Percentiles rank a stretch among this genome's conserved stretches.
Conservation (phyloP, 352 stramenopile genomes). For the Phytophthora agathidicida region DNA sequence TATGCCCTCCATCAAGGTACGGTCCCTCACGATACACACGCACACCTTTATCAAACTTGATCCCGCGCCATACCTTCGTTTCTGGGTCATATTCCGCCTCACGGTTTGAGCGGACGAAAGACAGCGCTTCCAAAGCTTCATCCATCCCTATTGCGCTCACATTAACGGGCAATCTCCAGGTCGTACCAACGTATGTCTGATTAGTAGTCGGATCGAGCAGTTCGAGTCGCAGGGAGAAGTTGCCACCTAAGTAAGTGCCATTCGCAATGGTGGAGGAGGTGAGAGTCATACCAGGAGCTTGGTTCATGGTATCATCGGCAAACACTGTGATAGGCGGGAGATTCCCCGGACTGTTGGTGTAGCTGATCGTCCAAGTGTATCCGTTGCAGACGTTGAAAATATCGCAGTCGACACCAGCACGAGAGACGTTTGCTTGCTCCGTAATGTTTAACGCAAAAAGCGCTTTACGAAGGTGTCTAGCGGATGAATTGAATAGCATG, state of each 20-base stretch:
- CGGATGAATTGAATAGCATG: slow-evolving; percentile 48
- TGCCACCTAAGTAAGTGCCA: slow-evolving; percentile 73
- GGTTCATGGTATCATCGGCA: slow-evolving; percentile 36
- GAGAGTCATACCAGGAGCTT: slow-evolving; percentile 31
- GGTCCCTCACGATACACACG: slow-evolving; percentile 71
- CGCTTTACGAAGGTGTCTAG: slow-evolving; percentile 30
- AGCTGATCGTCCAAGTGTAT: slow-evolving; percentile 76
- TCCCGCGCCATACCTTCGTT: slow-evolving; percentile 52
- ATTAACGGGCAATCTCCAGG: slow-evolving; percentile 76
- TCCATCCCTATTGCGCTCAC: slow-evolving; percentile 75
- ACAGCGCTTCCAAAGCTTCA: slow-evolving; percentile 69
- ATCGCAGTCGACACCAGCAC: slow-evolving; percentile 56
- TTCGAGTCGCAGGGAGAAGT: slow-evolving; percentile 61
- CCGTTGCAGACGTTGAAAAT: slow-evolving; percentile 64
- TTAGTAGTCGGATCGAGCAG: slow-evolving; percentile 55
- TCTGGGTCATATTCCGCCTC: slow-evolving; percentile 66
- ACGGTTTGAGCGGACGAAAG: slow-evolving; percentile 72
- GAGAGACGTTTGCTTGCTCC: slow-evolving; percentile 41
- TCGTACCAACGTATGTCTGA: slow-evolving; percentile 42
- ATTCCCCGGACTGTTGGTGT: slow-evolving; percentile 64
- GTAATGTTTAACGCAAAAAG: slow-evolving; percentile 52
- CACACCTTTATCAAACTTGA: slow-evolving; percentile 78
- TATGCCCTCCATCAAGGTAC: slow-evolving; percentile 73
- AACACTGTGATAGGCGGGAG: slow-evolving; percentile 63
- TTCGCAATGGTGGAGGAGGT: slow-evolving; percentile 58